A percentile compares a stretch with the other conserved stretches of the same genome.
These are phyloP conservation scores for Dactylonectria estremocensis DNA, from an alignment of 2,329 filamentous ascomycete genomes.

Conservation along the genomic window DNA sequence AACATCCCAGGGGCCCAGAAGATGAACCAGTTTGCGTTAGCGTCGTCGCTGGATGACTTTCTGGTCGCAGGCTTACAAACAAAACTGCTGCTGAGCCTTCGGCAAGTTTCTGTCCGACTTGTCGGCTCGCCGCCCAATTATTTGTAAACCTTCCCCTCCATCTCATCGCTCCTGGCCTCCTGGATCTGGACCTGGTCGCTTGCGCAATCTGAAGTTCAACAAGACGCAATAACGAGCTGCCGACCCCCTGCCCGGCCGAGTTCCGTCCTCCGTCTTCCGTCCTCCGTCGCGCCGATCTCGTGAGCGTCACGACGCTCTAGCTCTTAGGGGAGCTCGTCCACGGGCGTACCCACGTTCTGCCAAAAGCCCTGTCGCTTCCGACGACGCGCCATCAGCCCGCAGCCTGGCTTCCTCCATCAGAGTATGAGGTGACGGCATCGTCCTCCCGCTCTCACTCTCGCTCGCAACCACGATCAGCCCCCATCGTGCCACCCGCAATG, in stretches of 20 bases:
- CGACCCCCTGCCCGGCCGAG: background rate
- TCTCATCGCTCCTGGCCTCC: background rate
- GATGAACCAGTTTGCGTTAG: conserved; percentile 29
- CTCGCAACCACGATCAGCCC: conserved; percentile 7
- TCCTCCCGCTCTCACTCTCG: conserved; percentile 12
- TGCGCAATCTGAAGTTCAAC: background rate
- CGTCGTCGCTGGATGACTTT: conserved; percentile 2
- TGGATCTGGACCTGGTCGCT: conserved; percentile 5
- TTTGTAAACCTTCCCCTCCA: conserved; percentile 3
- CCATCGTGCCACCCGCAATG: conserved; percentile 48
- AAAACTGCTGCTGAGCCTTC: conserved; percentile 13
- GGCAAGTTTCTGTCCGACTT: conserved; percentile 25
- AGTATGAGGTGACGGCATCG: conserved; percentile 25
- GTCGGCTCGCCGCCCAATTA: conserved; percentile 30
- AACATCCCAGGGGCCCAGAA: conserved; percentile 8
- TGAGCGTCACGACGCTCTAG: background rate
- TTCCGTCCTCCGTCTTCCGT: background rate
- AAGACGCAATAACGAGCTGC: background rate
- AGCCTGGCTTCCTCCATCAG: conserved; percentile 19
- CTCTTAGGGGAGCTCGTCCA: background rate
- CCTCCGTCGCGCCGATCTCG: conserved; percentile 8
- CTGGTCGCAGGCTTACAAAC: conserved; percentile 21
- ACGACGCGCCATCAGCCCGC: conserved; percentile 30
- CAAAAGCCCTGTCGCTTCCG: background rate
- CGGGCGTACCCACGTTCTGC: conserved; percentile 12